Evolutionary conservation across 2,329 filamentous ascomycete species (phyloP).

Genomic region (Arthrinium puccinioides): DNA sequence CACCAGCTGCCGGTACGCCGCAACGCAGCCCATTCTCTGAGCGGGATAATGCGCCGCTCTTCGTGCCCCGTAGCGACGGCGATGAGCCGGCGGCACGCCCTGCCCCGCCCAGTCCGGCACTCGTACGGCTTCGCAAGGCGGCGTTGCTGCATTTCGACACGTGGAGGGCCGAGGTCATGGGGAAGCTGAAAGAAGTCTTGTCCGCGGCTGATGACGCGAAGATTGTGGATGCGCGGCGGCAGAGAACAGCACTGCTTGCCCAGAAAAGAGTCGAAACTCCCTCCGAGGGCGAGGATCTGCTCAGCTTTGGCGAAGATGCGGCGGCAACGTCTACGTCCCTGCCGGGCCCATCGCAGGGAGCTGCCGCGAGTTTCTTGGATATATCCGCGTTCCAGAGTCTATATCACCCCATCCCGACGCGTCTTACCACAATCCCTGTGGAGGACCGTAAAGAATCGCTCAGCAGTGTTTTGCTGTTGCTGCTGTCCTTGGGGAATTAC

Average conservation of each 20-base stretch:
- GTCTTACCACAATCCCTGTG: conserved; percentile 48
- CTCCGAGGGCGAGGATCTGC: conserved; percentile 29
- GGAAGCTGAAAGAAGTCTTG: conserved; percentile 61
- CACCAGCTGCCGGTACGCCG: conserved; percentile 8
- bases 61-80: conserved; percentile 10
- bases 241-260: conserved; percentile 34
- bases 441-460: conserved; percentile 57
- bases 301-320: conserved; percentile 28
- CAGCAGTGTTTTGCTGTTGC: conserved; percentile 61
- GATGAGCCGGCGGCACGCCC: conserved; percentile 4
- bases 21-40: conserved; percentile 10
- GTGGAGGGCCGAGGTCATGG: conserved; percentile 69
- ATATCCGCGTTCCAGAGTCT: conserved; percentile 33
- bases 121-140: conserved; percentile 34
- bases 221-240: conserved; percentile 38
- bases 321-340: conserved; percentile 15
- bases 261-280: conserved; percentile 26
- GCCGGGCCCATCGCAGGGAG: conserved; percentile 13
- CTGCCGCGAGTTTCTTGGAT: neutral
- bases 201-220: conserved; percentile 40
- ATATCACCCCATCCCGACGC: conserved; percentile 46
- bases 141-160: conserved; percentile 65
- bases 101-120: conserved; percentile 18
- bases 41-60: conserved; percentile 9
- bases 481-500: conserved; percentile 68